These are phyloP conservation scores for Trametes punicea DNA, from an alignment of 768 basidiomycete genomes.

Conservation along the genomic window DNA sequence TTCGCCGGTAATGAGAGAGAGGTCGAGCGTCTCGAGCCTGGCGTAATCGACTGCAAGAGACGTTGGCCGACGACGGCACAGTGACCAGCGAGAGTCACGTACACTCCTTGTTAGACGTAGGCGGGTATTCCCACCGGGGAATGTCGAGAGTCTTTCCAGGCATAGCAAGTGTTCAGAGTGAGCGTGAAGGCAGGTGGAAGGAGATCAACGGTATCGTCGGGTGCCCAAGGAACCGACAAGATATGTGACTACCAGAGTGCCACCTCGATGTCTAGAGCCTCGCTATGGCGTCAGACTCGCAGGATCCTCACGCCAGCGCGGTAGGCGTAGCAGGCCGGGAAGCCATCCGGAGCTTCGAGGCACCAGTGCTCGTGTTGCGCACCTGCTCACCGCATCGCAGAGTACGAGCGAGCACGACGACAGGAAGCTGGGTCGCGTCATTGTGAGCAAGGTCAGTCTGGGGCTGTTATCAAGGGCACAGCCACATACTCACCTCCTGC, in stretches of 20 bases:
- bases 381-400: no score
- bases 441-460: background rate
- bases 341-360: no score
- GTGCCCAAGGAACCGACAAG: background rate
- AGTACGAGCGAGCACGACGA: constrained; percentile 11
- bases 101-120: constrained; percentile 6
- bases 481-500: background rate
- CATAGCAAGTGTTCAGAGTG: background rate
- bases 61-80: background rate
- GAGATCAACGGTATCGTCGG: background rate
- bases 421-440: constrained; percentile 1
- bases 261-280: background rate
- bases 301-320: background rate
- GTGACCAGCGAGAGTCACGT: background rate
- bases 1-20: constrained; percentile 1
- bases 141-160: constrained; percentile 1
- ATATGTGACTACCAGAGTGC: constrained; percentile 1
- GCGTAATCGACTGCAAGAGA: constrained; percentile 4
- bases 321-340: no score
- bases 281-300: constrained; percentile 9
- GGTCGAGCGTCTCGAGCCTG: constrained; percentile 6
- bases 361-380: no score
- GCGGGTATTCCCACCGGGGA: constrained; percentile 11
- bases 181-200: no score
- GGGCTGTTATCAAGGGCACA: background rate